These are phyloP conservation scores for Arctium lappa DNA, from an alignment of 129 eudicot species.

Conservation along the genomic window DNA sequence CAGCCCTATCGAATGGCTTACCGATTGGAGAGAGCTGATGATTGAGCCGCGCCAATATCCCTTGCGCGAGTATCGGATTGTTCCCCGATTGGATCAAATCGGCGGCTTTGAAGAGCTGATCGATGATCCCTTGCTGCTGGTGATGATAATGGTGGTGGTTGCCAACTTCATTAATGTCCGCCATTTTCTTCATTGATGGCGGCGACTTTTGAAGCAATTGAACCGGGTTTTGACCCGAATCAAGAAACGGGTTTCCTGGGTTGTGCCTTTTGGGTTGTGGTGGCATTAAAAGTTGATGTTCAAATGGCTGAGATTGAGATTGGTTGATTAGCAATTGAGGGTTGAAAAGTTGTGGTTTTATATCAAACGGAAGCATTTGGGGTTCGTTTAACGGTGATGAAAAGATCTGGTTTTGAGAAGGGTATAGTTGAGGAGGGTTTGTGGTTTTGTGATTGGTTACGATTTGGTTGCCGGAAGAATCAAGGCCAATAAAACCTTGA, in stretches of 20 bases:
- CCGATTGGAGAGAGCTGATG: slow-evolving; percentile 89
- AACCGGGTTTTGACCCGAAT: slow-evolving; percentile 47
- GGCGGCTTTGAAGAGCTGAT: slow-evolving; percentile 81
- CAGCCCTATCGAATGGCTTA: slow-evolving; percentile 92
- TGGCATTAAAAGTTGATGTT: slow-evolving; percentile 44
- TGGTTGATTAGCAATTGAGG: slow-evolving; percentile 26
- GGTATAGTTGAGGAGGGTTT: not conserved
- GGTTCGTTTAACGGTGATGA: slow-evolving; percentile 41
- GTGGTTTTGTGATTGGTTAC: not conserved
- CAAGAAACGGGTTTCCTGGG: slow-evolving; percentile 50
- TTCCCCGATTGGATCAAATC: slow-evolving; percentile 74
- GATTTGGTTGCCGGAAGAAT: slow-evolving; percentile 18
- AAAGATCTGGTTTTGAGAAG: slow-evolving; percentile 32
- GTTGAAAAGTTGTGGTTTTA: slow-evolving; percentile 58
- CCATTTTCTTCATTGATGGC: slow-evolving; percentile 41
- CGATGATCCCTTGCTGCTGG: slow-evolving; percentile 64
- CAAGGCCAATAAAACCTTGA: slow-evolving; percentile 50
- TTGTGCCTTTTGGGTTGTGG: slow-evolving; percentile 68
- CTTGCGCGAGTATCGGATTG: slow-evolving; percentile 81
- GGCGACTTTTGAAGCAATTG: slow-evolving; percentile 44
- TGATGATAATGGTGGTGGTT: slow-evolving; percentile 30
- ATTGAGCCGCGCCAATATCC: slow-evolving; percentile 99
- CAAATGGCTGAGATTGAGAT: slow-evolving; percentile 26
- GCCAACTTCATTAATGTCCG: slow-evolving; percentile 21
- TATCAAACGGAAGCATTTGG: slow-evolving; percentile 45